Conservation (phyloP, 495 filamentous ascomycete species). For the Lasiosphaeria ovina region DNA sequence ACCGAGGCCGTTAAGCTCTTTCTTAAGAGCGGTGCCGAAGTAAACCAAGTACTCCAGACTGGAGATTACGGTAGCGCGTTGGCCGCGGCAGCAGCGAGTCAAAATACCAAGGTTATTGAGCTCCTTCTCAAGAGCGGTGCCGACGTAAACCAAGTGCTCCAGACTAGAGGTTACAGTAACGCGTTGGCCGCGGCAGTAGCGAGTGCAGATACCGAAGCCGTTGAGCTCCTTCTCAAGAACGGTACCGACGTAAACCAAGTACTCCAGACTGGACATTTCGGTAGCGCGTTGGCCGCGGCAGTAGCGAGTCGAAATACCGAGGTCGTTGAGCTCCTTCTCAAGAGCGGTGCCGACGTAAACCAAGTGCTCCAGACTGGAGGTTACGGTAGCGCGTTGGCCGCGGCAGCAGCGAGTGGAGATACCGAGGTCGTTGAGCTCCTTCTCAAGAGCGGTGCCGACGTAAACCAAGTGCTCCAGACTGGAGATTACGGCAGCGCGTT, state of each 20-base stretch:
- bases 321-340: constrained; percentile 20
- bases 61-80: constrained; percentile 5
- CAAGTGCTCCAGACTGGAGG: constrained; percentile 12
- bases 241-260: background rate
- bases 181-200: constrained; percentile 11
- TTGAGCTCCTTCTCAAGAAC: background rate
- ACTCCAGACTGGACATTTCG: background rate
- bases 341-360: constrained; percentile 34
- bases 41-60: constrained; percentile 22
- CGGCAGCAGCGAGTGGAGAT: background rate
- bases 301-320: constrained; percentile 7
- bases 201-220: background rate
- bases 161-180: constrained; percentile 11
- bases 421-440: background rate
- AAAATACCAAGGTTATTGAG: constrained; percentile 16
- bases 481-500: background rate
- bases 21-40: constrained; percentile 28
- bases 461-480: background rate
- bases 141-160: constrained; percentile 27
- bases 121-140: constrained; percentile 29
- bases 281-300: constrained; percentile 1
- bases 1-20: constrained; percentile 23
- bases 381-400: constrained; percentile 15
- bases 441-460: background rate
- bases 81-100: background rate